Evolutionary conservation across 768 basidiomycete species (phyloP), one percentile per base, ranked within the genome.

Genomic region (Tubosaeta sp.): DNA sequence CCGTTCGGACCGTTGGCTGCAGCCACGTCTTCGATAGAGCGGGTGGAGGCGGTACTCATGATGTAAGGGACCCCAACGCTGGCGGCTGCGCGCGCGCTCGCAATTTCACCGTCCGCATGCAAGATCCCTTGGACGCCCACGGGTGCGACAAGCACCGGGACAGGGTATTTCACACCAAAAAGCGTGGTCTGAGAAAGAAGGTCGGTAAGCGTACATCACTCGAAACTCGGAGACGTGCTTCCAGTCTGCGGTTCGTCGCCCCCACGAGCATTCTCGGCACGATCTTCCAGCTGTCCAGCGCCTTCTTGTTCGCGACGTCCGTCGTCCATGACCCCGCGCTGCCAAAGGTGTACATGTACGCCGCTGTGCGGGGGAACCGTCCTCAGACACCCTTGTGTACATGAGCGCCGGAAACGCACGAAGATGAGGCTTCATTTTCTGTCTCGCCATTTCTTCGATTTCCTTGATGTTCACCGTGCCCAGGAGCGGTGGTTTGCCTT

Each of bases 81-180:
- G 8, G 68, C 73, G 0, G 83, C 88, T 1, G 87, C 88, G 1
- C 77, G 74, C 1, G 89, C 86, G 5, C 80, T 73, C 1, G 83
- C 88, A 22, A 87, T 67, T 61, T 94, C 92, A 1, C 76, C 91
- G 41, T 86, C 86, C 6, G 77, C 69, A 55, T 85, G 79, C 56
- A 89, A 76, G 53, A 88, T 82, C 8, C 81, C 84, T 60, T 91
- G 90, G 9, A 90, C 85, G 4, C 91, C 91, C 39, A 92, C 80
- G 7, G 90, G 84, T 1, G 84, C 86, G 35, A 91, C 62, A 51
- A 90, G 70, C 6, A 91, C 52, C 0, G 88, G 89, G 0, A 78
- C 68, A 2, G 80, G 68, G 53, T 85, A 74, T 49, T 74, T 84
- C 19, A 82, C 76, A 22, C 88, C 88, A 60, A 90, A 86, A 34